These are phyloP conservation scores for Globisporangium canariense DNA, from an alignment of 352 stramenopile genomes.

Conservation along the genomic window DNA sequence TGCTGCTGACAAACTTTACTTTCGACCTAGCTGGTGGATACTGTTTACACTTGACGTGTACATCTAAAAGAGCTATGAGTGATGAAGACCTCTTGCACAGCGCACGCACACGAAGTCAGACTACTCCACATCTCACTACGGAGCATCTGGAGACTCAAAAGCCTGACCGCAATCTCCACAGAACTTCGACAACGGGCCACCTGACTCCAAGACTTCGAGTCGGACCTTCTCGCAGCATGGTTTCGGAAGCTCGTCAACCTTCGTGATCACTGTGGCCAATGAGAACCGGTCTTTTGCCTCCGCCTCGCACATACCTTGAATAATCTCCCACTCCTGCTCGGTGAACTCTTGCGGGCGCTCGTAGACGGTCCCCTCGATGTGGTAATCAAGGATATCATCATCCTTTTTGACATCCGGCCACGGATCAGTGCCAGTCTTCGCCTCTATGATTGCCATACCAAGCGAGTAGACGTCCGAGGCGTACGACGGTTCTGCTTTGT, in stretches of 20 bases:
- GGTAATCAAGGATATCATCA: neutral
- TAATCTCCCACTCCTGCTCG: neutral
- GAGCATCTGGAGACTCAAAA: neutral
- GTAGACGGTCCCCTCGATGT: neutral
- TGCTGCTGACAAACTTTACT: too few relatives aligned
- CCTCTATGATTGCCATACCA: conserved; percentile 1
- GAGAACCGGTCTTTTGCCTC: neutral
- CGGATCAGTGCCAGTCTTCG: neutral
- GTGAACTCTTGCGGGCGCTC: neutral
- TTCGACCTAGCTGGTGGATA: too few relatives aligned
- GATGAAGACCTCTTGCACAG: neutral
- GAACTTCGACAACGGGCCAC: neutral
- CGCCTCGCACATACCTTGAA: neutral
- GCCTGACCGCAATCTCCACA: neutral
- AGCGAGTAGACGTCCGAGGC: neutral
- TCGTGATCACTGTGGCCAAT: neutral
- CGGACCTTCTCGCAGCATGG: neutral
- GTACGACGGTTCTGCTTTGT: neutral
- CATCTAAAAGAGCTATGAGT: too few relatives aligned
- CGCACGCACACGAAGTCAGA: neutral
- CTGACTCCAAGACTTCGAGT: neutral
- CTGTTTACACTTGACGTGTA: too few relatives aligned
- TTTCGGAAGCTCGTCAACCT: neutral
- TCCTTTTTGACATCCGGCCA: neutral
- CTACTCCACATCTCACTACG: neutral